Base-by-base conservation (phyloP, 78 protist species). In the Chrysochromulina tobinii region DNA sequence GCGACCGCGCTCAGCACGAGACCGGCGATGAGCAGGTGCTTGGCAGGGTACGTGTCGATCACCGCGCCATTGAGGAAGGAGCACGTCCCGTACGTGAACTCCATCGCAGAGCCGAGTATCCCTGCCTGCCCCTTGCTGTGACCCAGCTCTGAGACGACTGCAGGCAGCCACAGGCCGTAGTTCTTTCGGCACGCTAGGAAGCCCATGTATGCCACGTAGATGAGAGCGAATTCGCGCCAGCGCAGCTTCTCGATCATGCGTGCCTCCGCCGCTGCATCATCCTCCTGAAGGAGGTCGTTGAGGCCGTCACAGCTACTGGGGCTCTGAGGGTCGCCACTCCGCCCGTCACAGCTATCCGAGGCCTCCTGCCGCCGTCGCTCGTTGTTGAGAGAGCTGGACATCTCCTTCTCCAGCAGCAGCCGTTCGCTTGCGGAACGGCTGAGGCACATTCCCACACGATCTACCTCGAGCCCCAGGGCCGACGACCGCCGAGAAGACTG, bases 121-220 rank as follows among this genome's bases (percentile, higher is more conserved):
- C 59, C 87, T 0, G 61, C 87, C 64, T 79, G 64, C 5, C 61
- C 27, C 59, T 77, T 77, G 61, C 61, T 25, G 23, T 6, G 14
- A 48, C 85, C 85, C 4, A 77, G 59, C 1, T 50, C 58, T 1
- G n/a, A 14, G 48, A 77, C 25, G 38, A 77, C 85, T 0, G 58
- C 12, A 7, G 85, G 85, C 27, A 77, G 25, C 87, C 87, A 79
- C 50, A 79, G 54, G 38, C 87, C 87, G 61, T 79, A 79, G 87
- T 79, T 79, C 48, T 79, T 79, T 0, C 87, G 87, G 14, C 23
- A 38, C 23, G n/a, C 0, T 23, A 79, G 48, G 3, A 79, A 5
- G 53, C 38, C 18, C 59, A 79, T 54, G 61, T 79, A 79, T 50
- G 87, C 87, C 9, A 6, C 57, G 84, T 75, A 75, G n/a, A 75